Evolutionary conservation across 1,284 basidiomycete genomes (phyloP).

Genomic region (Leccinum griseonigrum): DNA sequence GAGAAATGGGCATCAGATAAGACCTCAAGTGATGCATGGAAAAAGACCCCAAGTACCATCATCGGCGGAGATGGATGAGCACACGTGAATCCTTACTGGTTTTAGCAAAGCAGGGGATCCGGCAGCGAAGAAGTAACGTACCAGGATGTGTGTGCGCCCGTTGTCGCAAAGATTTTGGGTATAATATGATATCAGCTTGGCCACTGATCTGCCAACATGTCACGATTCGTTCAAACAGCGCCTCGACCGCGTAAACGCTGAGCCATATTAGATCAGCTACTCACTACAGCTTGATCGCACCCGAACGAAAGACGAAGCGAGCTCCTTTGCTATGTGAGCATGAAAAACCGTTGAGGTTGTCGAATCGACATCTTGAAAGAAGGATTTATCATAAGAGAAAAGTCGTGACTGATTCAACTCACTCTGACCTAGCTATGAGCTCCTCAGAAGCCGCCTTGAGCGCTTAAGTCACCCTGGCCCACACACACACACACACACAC

Average conservation of each 20-base stretch:
- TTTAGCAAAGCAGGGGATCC: conserved; percentile 13
- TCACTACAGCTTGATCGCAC: conserved; percentile 40
- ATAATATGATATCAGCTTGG: conserved; percentile 35
- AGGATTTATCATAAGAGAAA: conserved; percentile 5
- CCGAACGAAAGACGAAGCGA: conserved; percentile 47
- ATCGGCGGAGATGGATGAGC: conserved; percentile 51
- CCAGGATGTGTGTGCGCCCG: conserved; percentile 8
- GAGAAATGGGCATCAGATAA: conserved; percentile 35
- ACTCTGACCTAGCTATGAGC: conserved; percentile 36
- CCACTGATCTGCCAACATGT: conserved; percentile 48
- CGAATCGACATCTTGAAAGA: conserved; percentile 21
- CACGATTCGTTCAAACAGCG: conserved; percentile 43
- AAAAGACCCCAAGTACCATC: conserved; percentile 48
- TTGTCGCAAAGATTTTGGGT: conserved; percentile 8
- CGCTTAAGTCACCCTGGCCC: conserved; percentile 35
- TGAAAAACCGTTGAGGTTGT: conserved; percentile 38
- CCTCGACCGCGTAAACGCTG: conserved; percentile 12
- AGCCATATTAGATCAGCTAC: conserved; percentile 10
- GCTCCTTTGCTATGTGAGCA: conserved; percentile 42
- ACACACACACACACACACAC: conserved; percentile 31
- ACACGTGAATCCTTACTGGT: conserved; percentile 15
- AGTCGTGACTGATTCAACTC: conserved; percentile 8
- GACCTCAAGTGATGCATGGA: conserved; percentile 50
- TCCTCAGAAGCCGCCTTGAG: conserved; percentile 37
- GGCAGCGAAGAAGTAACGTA: conserved; percentile 9